Evolutionary conservation across 2,329 filamentous ascomycete genomes (phyloP), one percentile per base, ranked within the genome.

Genomic region (Fusarium veterinarium): DNA sequence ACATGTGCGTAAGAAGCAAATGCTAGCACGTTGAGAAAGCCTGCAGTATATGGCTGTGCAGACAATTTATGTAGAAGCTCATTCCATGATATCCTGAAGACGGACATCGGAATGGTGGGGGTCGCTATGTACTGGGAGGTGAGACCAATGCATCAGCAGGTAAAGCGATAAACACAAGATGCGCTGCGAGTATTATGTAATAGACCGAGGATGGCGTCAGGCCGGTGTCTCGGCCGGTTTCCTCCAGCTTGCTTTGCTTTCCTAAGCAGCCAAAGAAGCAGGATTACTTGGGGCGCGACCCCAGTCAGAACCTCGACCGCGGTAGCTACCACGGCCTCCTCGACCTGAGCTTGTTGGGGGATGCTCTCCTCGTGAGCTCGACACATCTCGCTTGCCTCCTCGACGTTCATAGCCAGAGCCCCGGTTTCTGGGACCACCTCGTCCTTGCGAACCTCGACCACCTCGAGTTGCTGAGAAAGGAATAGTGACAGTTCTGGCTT

Each of bases 241-340:
- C 40, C 64, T 44, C 55, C 70, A 60, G 61, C 65, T 75, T 58
- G 41, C 45, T 38, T 37, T 67, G 53, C 40, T 62, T 59, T 64
- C 73, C 68, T 77, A 79, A 45, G 74, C 64, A 56, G 76, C 66
- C 53, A 76, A 64, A 46, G 79, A 78, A 30, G 77, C 57, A 48
- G 74, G 72, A 20, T 76, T 67, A 35, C 74, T 74, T 20, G 76
- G 63, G 64, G 76, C 74, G 42, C 84, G 82, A 48, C 78, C 80
- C 85, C 85, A 86, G 64, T 85, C 83, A 17, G 82, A 80, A 30
- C 77, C 79, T 63, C 83, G 80, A 44, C 80, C 79, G 38, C 84
- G 81, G 65, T 83, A 86, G 25, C 76, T 76, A 46, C 84, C 82
- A 25, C 85, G 83, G 46, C 79, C 76, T 65, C 81, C 80, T 48